Evolutionary conservation across 2,329 filamentous ascomycete genomes (phyloP).

Genomic region (Penicillium verrucosum): DNA sequence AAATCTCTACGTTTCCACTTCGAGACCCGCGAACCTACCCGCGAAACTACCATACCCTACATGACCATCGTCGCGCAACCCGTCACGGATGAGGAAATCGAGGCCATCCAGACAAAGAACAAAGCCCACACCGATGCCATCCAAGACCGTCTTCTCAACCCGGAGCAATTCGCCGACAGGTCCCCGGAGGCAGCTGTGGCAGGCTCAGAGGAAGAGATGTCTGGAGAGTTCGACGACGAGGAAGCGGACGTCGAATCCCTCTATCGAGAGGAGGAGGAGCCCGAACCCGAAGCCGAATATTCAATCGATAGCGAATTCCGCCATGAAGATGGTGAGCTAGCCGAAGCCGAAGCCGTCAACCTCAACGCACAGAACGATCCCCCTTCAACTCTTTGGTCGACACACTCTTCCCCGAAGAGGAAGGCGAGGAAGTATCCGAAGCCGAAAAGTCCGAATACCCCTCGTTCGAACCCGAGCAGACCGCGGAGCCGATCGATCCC

Average conservation of each 20-base stretch:
- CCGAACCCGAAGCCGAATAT: neutral
- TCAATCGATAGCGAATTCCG: neutral
- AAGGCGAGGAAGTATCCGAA: neutral
- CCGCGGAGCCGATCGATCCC: neutral
- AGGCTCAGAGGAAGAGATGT: too few species aligned
- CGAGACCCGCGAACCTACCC: conserved; percentile 68
- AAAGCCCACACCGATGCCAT: conserved; percentile 65
- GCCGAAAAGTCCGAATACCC: neutral
- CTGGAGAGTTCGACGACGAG: neutral
- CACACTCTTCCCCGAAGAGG: neutral
- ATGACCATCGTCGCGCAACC: conserved; percentile 93
- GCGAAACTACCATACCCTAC: conserved; percentile 57
- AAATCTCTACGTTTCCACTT: conserved; percentile 75
- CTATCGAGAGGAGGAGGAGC: neutral
- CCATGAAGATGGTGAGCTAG: neutral
- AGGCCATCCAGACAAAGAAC: conserved; percentile 67
- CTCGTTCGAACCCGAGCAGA: neutral
- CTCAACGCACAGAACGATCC: neutral
- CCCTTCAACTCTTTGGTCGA: neutral
- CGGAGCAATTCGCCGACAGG: conserved; percentile 16
- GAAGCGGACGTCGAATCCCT: neutral
- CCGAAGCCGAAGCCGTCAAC: neutral
- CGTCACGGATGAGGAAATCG: conserved; percentile 68
- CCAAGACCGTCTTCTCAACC: conserved; percentile 52
- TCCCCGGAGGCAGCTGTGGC: conserved; percentile 15